phyloP scores from a whole-genome alignment of 768 basidiomycete species.

The Trametes elegans region DNA sequence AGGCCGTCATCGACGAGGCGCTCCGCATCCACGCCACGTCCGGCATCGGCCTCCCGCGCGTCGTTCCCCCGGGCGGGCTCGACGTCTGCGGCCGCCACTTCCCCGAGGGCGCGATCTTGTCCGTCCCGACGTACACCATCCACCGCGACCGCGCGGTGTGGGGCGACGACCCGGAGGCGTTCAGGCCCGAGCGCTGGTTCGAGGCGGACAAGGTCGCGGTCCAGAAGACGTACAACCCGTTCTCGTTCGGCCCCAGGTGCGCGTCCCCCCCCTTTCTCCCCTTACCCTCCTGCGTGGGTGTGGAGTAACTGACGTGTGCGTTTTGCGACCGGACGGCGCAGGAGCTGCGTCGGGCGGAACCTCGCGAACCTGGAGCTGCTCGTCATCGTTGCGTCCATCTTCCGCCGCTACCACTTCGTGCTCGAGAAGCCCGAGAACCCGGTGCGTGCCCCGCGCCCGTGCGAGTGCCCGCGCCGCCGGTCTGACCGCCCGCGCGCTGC shows the following conservation, averaged over 20 bases:
- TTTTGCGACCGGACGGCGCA: conserved; percentile 28
- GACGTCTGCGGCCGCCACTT: conserved; percentile 57
- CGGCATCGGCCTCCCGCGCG: conserved; percentile 77
- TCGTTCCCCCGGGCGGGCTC: conserved; percentile 74
- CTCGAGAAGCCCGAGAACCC: conserved; percentile 55
- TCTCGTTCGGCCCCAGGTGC: conserved; percentile 78
- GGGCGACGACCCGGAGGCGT: conserved; percentile 76
- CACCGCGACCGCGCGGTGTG: conserved; percentile 71
- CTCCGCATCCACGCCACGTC: conserved; percentile 85
- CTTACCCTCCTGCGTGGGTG: neutral
- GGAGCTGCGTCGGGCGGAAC: conserved; percentile 84
- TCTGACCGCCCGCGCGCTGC: conserved; percentile 11
- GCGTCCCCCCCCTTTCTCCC: conserved; percentile 16
- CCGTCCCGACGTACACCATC: conserved; percentile 80
- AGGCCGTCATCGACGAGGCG: conserved; percentile 85
- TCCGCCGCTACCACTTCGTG: conserved; percentile 74
- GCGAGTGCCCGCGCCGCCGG: conserved; percentile 9
- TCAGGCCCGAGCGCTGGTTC: conserved; percentile 84
- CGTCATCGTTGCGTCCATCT: conserved; percentile 78
- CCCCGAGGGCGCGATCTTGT: conserved; percentile 72
- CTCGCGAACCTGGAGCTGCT: conserved; percentile 76
- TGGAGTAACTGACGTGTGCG: neutral
- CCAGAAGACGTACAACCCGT: conserved; percentile 80
- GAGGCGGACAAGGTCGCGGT: conserved; percentile 60
- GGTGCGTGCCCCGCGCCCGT: conserved; percentile 38